phyloP scores from a whole-genome alignment of 2,329 filamentous ascomycete species.

The Rhinocladiella similis region DNA sequence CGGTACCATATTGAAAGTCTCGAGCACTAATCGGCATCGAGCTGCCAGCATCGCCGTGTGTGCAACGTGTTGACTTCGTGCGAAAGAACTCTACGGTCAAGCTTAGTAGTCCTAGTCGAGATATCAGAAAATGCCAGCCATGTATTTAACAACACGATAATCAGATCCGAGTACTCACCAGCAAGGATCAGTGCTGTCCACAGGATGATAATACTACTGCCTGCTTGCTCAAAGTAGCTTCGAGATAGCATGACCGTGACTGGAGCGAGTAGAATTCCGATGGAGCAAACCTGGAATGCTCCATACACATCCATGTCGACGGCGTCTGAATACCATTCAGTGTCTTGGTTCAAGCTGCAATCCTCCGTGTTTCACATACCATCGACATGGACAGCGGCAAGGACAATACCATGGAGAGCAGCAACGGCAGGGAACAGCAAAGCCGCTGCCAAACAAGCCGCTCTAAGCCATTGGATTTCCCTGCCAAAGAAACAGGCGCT shows the following conservation, averaged over 20 bases:
- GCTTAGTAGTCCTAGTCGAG: slow-evolving; percentile 55
- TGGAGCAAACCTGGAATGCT: slow-evolving; percentile 66
- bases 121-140: slow-evolving; percentile 2
- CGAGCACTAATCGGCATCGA: slow-evolving; percentile 38
- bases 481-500: slow-evolving; percentile 64
- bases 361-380: slow-evolving; percentile 43
- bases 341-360: too few relatives aligned
- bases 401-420: slow-evolving; percentile 63
- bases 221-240: slow-evolving; percentile 65
- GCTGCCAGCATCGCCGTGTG: slow-evolving; percentile 39
- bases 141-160: background rate
- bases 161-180: slow-evolving; percentile 43
- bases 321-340: slow-evolving; percentile 45
- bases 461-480: slow-evolving; percentile 61
- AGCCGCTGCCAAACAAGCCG: slow-evolving; percentile 63
- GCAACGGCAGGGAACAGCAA: slow-evolving; percentile 64
- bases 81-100: slow-evolving; percentile 67
- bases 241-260: slow-evolving; percentile 61
- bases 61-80: slow-evolving; percentile 47
- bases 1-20: slow-evolving; percentile 47
- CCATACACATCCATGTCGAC: slow-evolving; percentile 70
- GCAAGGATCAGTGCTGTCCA: slow-evolving; percentile 64
- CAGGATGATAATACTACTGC: slow-evolving; percentile 65
- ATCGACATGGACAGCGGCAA: slow-evolving; percentile 60
- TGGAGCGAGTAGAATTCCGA: slow-evolving; percentile 65